Percentiles rank a stretch among this genome's conserved stretches.
These are phyloP conservation scores for Boletellus deceptivus DNA, from an alignment of 1,284 basidiomycete genomes.

Conservation along the genomic window DNA sequence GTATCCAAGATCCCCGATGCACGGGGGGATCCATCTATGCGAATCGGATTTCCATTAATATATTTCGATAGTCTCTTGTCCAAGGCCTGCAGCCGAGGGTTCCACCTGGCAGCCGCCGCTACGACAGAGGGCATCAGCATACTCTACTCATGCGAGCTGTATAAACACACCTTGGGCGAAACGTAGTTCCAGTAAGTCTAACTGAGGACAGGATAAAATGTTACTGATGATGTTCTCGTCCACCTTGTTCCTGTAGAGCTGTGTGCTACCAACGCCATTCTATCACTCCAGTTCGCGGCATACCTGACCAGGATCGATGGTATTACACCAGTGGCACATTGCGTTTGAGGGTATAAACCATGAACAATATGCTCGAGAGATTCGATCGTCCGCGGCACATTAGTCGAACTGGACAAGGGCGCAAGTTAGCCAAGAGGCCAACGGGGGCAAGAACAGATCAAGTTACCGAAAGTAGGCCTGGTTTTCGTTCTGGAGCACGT, in stretches of 20 bases:
- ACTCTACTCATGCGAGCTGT: neutral
- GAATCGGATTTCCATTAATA: slow-evolving; percentile 64
- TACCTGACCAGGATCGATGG: slow-evolving; percentile 61
- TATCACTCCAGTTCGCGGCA: neutral
- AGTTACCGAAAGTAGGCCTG: slow-evolving; percentile 63
- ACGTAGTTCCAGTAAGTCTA: slow-evolving; percentile 59
- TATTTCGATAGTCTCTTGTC: slow-evolving; percentile 70
- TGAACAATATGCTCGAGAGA: slow-evolving; percentile 72
- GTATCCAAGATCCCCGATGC: slow-evolving; percentile 82
- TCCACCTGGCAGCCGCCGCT: slow-evolving; percentile 69
- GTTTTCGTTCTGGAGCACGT: slow-evolving; percentile 44
- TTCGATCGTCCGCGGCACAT: slow-evolving; percentile 76
- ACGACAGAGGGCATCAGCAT: slow-evolving; percentile 1
- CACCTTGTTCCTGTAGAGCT: slow-evolving; percentile 50
- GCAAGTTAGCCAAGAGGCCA: neutral
- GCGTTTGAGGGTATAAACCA: slow-evolving; percentile 63
- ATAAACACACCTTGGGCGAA: slow-evolving; percentile 54
- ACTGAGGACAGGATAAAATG: slow-evolving; percentile 61
- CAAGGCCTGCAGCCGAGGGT: slow-evolving; percentile 60
- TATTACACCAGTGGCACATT: slow-evolving; percentile 44
- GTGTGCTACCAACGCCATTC: neutral
- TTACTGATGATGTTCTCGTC: slow-evolving; percentile 79
- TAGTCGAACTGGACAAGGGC: slow-evolving; percentile 49
- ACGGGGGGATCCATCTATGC: slow-evolving; percentile 74
- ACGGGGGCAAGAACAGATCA: neutral